Percentiles rank a stretch among this genome's conserved stretches.
These are phyloP conservation scores for Zygnema circumcarinatum DNA, from an alignment of 139 green algal species.

Conservation along the genomic window DNA sequence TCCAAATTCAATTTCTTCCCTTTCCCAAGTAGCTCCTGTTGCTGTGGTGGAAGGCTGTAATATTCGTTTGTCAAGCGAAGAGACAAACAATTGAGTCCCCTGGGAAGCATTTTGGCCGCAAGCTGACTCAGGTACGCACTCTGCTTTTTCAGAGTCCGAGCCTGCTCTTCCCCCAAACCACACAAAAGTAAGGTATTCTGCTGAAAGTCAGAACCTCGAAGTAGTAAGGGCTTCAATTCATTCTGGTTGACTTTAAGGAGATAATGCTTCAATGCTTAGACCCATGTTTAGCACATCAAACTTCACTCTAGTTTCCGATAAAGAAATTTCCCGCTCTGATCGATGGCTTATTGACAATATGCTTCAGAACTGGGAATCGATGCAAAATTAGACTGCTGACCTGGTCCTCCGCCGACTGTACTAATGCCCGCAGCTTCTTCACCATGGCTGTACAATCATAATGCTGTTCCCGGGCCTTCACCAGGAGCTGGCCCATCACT, in stretches of 20 bases:
- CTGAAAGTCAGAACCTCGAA: too few species aligned
- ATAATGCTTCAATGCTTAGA: too few species aligned
- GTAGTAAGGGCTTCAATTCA: too few species aligned
- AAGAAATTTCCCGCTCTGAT: too few species aligned
- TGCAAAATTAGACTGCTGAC: too few species aligned
- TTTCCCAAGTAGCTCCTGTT: slow-evolving; percentile 14
- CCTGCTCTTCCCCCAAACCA: slow-evolving; percentile 14
- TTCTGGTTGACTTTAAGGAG: too few species aligned
- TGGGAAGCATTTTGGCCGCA: slow-evolving; percentile 52
- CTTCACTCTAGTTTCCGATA: too few species aligned
- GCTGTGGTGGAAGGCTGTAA: slow-evolving; percentile 11
- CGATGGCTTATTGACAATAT: too few species aligned
- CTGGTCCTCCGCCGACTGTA: slow-evolving; percentile 49
- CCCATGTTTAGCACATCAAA: too few species aligned
- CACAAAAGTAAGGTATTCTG: too few species aligned
- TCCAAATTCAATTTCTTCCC: slow-evolving; percentile 17
- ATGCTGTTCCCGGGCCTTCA: slow-evolving; percentile 41
- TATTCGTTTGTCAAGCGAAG: slow-evolving; percentile 50
- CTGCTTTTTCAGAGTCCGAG: slow-evolving; percentile 46
- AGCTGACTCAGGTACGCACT: slow-evolving; percentile 54
- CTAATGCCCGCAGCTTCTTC: slow-evolving; percentile 55
- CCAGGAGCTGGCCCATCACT: slow-evolving; percentile 50
- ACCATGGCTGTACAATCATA: slow-evolving; percentile 56
- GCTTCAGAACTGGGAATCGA: too few species aligned
- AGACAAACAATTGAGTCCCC: slow-evolving; percentile 47